phyloP scores from a whole-genome alignment of 345 rosid genomes.

The Syzygium aqueum region DNA sequence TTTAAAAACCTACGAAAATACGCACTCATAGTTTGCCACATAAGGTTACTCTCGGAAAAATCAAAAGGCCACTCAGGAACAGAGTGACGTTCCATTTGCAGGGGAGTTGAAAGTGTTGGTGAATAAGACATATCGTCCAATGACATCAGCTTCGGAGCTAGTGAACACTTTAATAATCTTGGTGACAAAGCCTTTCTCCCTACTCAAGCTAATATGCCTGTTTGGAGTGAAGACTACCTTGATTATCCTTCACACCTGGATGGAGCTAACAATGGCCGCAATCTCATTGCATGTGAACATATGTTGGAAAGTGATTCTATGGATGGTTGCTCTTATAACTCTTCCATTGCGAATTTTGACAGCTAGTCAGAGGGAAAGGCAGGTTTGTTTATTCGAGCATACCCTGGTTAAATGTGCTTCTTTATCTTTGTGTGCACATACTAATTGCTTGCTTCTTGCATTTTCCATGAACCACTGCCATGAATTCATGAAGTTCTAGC shows the following conservation, averaged over 20 bases:
- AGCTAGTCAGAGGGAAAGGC: conserved; percentile 48
- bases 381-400: conserved; percentile 35
- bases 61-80: neutral
- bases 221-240: conserved; percentile 33
- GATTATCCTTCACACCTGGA: conserved; percentile 34
- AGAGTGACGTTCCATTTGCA: neutral
- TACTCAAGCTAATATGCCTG: conserved; percentile 25
- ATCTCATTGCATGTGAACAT: conserved; percentile 37
- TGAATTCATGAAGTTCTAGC: neutral
- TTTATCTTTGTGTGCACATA: neutral
- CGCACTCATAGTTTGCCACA: neutral
- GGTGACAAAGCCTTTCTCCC: conserved; percentile 31
- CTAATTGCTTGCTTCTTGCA: neutral
- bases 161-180: conserved; percentile 15
- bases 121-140: neutral
- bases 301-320: conserved; percentile 35
- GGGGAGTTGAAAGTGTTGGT: neutral
- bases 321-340: conserved; percentile 34
- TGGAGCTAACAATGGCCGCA: conserved; percentile 38
- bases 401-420: neutral
- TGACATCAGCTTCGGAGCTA: conserved; percentile 17
- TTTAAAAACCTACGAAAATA: neutral
- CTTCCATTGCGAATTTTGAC: conserved; percentile 50
- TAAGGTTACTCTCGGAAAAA: neutral
- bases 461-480: neutral